phyloP scores from a whole-genome alignment of 306 rosid genomes.

The Begonia masoniana region DNA sequence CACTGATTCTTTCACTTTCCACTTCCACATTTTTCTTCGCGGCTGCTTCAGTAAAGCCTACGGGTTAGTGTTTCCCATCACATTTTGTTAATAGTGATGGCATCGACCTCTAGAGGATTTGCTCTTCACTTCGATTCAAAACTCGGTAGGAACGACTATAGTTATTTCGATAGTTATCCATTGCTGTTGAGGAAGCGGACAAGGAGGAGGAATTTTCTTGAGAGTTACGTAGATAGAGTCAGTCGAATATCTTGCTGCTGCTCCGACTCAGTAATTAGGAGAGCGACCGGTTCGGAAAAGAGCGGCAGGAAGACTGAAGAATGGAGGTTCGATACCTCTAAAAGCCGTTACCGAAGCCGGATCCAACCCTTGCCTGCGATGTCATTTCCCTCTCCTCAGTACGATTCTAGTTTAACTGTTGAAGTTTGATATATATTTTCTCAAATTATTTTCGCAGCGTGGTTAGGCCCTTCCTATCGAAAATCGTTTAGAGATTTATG shows the following conservation, averaged over 20 bases:
- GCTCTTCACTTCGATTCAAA: slow-evolving; percentile 44
- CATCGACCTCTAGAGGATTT: slow-evolving; percentile 54
- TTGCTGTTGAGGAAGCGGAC: slow-evolving; percentile 28
- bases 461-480: too few species aligned
- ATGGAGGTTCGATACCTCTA: slow-evolving; percentile 43
- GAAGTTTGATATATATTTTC: too few species aligned
- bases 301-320: slow-evolving; percentile 41
- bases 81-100: slow-evolving; percentile 31
- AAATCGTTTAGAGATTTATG: too few species aligned
- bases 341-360: slow-evolving; percentile 39
- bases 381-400: slow-evolving; percentile 78
- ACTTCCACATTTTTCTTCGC: background rate
- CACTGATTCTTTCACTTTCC: background rate
- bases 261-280: slow-evolving; percentile 54
- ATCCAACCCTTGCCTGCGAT: slow-evolving; percentile 53
- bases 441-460: too few species aligned
- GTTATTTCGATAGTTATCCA: slow-evolving; percentile 3
- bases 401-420: slow-evolving; percentile 1
- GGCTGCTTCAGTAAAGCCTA: background rate
- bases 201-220: slow-evolving; percentile 17
- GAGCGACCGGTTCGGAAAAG: slow-evolving; percentile 28
- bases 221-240: slow-evolving; percentile 17
- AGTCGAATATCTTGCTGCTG: slow-evolving; percentile 34
- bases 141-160: slow-evolving; percentile 16
- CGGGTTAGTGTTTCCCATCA: slow-evolving; percentile 13